These are phyloP conservation scores for Chalciporus sphaerocephalus DNA, from an alignment of 768 basidiomycete genomes.

Conservation along the genomic window DNA sequence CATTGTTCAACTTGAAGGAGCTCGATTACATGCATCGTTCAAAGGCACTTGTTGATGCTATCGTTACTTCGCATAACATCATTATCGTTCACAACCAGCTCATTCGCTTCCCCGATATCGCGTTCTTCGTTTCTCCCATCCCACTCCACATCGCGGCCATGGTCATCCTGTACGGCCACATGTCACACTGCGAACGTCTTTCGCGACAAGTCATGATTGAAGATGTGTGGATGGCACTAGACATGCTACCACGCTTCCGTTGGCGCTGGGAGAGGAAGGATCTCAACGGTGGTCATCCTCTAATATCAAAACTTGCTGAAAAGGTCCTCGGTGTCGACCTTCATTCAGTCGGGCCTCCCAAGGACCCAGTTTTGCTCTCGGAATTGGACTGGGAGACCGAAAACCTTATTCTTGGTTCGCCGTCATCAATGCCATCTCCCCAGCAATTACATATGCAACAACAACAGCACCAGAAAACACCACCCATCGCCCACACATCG, in stretches of 20 bases:
- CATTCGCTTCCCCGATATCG: conserved; percentile 79
- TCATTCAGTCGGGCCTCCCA: conserved; percentile 43
- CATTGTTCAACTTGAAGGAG: conserved; percentile 74
- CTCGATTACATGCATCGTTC: conserved; percentile 60
- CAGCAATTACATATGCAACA: conserved; percentile 26
- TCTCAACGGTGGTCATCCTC: conserved; percentile 73
- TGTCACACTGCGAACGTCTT: conserved; percentile 70
- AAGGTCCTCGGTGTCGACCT: conserved; percentile 73
- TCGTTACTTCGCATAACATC: conserved; percentile 82
- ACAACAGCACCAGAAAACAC: conserved; percentile 37
- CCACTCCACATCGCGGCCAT: conserved; percentile 87
- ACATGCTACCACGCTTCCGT: conserved; percentile 84
- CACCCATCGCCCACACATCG: conserved; percentile 30
- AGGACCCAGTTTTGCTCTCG: conserved; percentile 39
- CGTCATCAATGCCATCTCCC: conserved; percentile 25
- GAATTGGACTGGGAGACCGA: conserved; percentile 47
- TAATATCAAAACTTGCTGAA: conserved; percentile 78
- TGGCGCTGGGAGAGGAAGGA: conserved; percentile 93
- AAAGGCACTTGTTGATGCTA: conserved; percentile 75
- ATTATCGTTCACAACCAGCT: conserved; percentile 81
- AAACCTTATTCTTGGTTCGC: conserved; percentile 25
- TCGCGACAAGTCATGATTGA: conserved; percentile 64
- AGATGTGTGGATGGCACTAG: conserved; percentile 82
- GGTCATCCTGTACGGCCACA: conserved; percentile 86
- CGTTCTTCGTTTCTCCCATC: conserved; percentile 85